These are phyloP conservation scores for Hirschioporus abietinus DNA, from an alignment of 768 basidiomycete genomes.

Conservation along the genomic window DNA sequence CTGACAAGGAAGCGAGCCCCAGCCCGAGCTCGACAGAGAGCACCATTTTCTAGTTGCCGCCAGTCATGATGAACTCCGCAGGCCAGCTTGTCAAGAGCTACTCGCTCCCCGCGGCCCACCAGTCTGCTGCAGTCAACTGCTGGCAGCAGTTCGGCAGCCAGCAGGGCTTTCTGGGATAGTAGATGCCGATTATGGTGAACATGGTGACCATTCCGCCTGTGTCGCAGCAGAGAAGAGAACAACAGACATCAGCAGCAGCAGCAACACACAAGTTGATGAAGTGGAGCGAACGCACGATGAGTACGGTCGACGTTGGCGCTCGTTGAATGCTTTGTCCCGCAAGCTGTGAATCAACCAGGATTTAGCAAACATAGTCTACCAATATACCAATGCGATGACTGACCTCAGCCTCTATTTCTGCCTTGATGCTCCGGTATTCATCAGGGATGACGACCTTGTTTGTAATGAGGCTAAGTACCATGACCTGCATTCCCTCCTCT, in stretches of 20 bases:
- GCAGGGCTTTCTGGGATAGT: not conserved
- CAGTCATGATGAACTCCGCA: not conserved
- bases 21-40: too few relatives aligned
- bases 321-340: conserved; percentile 46
- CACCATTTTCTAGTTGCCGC: too few relatives aligned
- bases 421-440: conserved; percentile 59
- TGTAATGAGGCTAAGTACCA: conserved; percentile 81
- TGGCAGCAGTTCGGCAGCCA: not conserved
- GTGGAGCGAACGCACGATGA: not conserved
- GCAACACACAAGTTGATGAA: conserved; percentile 20
- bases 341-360: conserved; percentile 40
- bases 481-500: conserved; percentile 68
- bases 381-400: conserved; percentile 16
- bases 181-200: conserved; percentile 1
- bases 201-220: not conserved
- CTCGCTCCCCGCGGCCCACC: not conserved
- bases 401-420: conserved; percentile 76
- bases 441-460: conserved; percentile 77
- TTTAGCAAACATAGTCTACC: conserved; percentile 5
- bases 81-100: not conserved
- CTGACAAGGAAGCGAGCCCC: too few relatives aligned
- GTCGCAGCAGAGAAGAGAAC: not conserved
- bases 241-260: not conserved
- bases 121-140: not conserved
- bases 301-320: conserved; percentile 35